Evolutionary conservation across 2,329 filamentous ascomycete genomes (phyloP).

Genomic region (Neophaeococcomyces aloes): DNA sequence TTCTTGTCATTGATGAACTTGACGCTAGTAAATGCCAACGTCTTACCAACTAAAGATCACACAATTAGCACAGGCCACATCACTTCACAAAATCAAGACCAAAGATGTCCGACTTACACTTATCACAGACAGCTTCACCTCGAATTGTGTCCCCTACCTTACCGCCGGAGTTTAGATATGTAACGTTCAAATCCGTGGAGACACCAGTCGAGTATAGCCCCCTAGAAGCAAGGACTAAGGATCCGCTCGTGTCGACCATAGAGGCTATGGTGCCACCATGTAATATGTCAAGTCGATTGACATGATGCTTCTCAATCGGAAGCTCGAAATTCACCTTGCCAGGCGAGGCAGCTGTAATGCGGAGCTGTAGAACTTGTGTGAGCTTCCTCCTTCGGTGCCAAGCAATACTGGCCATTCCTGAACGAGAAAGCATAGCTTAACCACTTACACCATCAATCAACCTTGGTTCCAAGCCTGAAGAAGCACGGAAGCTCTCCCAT

Average conservation of each 20-base stretch:
- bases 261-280: conserved; percentile 59
- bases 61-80: not conserved
- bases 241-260: conserved; percentile 56
- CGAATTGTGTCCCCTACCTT: conserved; percentile 50
- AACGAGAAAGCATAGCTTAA: too few species aligned
- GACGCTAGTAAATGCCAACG: conserved; percentile 53
- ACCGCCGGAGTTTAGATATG: conserved; percentile 54
- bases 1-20: conserved; percentile 50
- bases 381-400: too few species aligned
- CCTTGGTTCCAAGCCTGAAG: conserved; percentile 75
- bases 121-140: conserved; percentile 55
- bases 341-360: conserved; percentile 49
- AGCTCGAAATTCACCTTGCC: conserved; percentile 56
- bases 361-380: conserved; percentile 38
- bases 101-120: conserved; percentile 37
- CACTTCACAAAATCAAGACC: not conserved
- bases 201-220: conserved; percentile 57
- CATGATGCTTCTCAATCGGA: conserved; percentile 54
- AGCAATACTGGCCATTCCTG: too few species aligned
- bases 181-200: conserved; percentile 56
- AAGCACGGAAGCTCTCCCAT: conserved; percentile 75
- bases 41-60: conserved; percentile 47
- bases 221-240: conserved; percentile 53
- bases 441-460: conserved; percentile 33
- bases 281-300: conserved; percentile 55